A percentile compares a stretch with the other conserved stretches of the same genome.
phyloP scores from a whole-genome alignment of 2,329 filamentous ascomycete species.

The Phaeosphaeriaceae sp. region DNA sequence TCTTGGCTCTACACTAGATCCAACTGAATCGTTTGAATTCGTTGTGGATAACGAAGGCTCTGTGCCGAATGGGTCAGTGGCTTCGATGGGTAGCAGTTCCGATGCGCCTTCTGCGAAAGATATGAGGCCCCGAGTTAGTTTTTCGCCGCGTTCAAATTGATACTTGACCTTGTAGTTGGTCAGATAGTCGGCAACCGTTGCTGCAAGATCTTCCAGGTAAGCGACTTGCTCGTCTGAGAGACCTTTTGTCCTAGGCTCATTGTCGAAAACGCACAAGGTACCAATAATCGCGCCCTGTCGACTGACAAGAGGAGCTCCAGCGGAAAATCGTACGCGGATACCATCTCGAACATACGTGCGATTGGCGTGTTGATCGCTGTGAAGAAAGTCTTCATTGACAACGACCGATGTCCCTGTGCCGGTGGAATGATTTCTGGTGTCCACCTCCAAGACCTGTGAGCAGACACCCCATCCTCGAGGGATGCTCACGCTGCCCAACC shows the following conservation, averaged over 20 bases:
- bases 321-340: constrained; percentile 27
- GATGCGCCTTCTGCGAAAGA: constrained; percentile 38
- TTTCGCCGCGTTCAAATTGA: constrained; percentile 33
- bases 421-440: neutral
- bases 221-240: constrained; percentile 17
- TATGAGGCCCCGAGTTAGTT: constrained; percentile 38
- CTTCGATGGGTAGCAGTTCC: constrained; percentile 18
- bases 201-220: constrained; percentile 29
- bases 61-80: neutral
- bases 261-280: constrained; percentile 31
- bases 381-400: neutral
- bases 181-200: constrained; percentile 33
- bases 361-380: constrained; percentile 9
- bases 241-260: constrained; percentile 15
- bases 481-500: neutral
- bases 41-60: neutral
- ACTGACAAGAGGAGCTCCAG: constrained; percentile 31
- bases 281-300: constrained; percentile 30
- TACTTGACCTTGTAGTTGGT: constrained; percentile 33
- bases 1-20: neutral
- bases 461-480: neutral
- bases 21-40: constrained; percentile 1
- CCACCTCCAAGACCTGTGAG: neutral
- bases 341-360: constrained; percentile 13
- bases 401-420: neutral